Base-by-base conservation (phyloP, 371 early-diverging fungal genomes). In the Batrachochytrium dendrobatidis region DNA sequence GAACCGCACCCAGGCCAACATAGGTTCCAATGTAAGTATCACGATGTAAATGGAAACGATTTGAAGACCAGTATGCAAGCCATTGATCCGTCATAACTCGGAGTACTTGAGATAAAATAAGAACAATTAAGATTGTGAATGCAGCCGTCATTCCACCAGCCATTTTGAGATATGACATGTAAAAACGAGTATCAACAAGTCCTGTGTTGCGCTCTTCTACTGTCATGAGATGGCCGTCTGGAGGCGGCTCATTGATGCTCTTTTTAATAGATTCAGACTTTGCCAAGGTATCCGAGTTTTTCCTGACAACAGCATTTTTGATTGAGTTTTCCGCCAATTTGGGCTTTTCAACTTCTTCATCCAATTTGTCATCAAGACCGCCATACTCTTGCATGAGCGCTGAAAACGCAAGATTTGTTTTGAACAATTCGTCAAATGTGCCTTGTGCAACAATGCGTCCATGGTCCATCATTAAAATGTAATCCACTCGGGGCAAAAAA, bases 391-490 rank as follows among this genome's bases (percentile, higher is more conserved):
- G 22, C 48, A 46, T 46, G 48, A 46, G 48, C 7, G 8, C 39
- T 2, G 65, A 31, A 26, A 71, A 63, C 17, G 32, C 63, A n/a
- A 59, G 65, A 12, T 48, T 2, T 48, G 28, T 3, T 56, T 10
- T 32, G 12, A 22, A 56, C 29, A 75, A 63, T 20, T 65, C 64
- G 5, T 48, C 30, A 48, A 49, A 75, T 8, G 69, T 67, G 15
- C 75, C 75, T 30, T 67, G 61, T 22, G 64, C 68, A 12, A 55
- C 59, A 24, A 72, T 57, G 18, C 22, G 6, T 24, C 72, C 72
- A 6, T 64, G 20, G 44, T 81, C 67, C 58, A 84, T 56, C 20
- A 80, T 67, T 22, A 83, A 57, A 32, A 86, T 70, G n/a, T 69
- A 65, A 62, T 84, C 80, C 1, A 65, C 67, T 31, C 48, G 24